Conservation (phyloP, 2,329 filamentous ascomycete genomes). For the Aspergillus clavatus region DNA sequence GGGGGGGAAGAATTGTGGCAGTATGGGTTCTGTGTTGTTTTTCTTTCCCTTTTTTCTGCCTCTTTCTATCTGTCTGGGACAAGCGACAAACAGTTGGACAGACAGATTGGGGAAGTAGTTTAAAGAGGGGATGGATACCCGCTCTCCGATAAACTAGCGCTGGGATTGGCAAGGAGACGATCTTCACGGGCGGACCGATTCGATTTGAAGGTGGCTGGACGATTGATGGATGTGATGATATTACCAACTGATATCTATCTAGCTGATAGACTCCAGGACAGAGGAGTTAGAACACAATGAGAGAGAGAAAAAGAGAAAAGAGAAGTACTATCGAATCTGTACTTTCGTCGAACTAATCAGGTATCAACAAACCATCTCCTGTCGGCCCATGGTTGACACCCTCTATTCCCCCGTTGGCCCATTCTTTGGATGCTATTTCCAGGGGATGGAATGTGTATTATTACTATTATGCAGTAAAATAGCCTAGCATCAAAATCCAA, state of each 20-base stretch:
- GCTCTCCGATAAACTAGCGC: constrained; percentile 3
- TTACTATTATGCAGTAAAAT: no score
- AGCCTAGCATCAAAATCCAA: no score
- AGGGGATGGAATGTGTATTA: no score
- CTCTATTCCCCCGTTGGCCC: no score
- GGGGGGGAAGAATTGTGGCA: not conserved
- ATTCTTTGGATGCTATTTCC: no score
- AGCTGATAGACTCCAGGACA: not conserved
- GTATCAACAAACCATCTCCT: constrained; percentile 19
- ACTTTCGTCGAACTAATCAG: no score
- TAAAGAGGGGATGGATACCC: not conserved
- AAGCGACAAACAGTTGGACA: constrained; percentile 6
- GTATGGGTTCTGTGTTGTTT: no score
- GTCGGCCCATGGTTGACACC: constrained; percentile 9
- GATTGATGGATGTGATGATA: no score
- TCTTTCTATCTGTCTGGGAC: not conserved
- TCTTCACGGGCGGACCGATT: constrained; percentile 12
- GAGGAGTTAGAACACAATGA: no score
- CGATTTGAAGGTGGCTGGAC: not conserved
- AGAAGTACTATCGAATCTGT: no score
- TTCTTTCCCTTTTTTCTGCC: constrained; percentile 1
- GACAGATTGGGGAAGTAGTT: not conserved
- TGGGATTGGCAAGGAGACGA: constrained; percentile 16
- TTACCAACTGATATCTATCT: no score
- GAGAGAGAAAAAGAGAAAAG: no score